These are phyloP conservation scores for Aphanomyces euteiches DNA, from an alignment of 352 stramenopile species.

Conservation along the genomic window DNA sequence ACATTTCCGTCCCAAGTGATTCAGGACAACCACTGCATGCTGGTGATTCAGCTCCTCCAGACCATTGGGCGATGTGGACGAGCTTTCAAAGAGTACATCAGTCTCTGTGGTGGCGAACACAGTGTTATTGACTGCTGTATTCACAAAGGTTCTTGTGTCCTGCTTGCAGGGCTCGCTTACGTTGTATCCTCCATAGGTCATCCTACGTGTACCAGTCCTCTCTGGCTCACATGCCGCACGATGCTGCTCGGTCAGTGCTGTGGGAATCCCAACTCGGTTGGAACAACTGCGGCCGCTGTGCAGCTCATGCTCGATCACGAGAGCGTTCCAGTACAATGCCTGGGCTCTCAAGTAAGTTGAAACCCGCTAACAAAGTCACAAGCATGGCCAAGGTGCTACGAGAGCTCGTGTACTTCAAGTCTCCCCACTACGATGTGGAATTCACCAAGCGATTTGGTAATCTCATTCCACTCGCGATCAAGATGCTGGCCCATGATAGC, in stretches of 20 bases:
- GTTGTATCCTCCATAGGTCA: no score
- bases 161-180: background rate
- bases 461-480: conserved; percentile 41
- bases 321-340: conserved; percentile 39
- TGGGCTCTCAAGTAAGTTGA: conserved; percentile 48
- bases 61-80: conserved; percentile 5
- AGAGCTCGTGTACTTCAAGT: conserved; percentile 48
- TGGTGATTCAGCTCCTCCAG: conserved; percentile 17
- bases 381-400: conserved; percentile 42
- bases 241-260: conserved; percentile 57
- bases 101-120: conserved; percentile 2
- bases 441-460: conserved; percentile 39
- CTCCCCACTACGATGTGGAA: conserved; percentile 46
- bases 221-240: conserved; percentile 42
- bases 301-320: conserved; percentile 46
- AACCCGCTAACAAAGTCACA: no score
- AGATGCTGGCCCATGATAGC: conserved; percentile 39
- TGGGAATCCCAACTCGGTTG: conserved; percentile 41
- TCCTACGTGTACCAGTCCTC: background rate
- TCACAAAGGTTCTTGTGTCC: background rate
- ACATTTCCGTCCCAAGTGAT: conserved; percentile 30
- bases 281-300: conserved; percentile 37
- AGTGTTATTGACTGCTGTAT: conserved; percentile 25
- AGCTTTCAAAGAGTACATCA: conserved; percentile 24
- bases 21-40: background rate